Evolutionary conservation across 495 filamentous ascomycete species (phyloP).

Genomic region (Melanomma pulvis-pyrius): DNA sequence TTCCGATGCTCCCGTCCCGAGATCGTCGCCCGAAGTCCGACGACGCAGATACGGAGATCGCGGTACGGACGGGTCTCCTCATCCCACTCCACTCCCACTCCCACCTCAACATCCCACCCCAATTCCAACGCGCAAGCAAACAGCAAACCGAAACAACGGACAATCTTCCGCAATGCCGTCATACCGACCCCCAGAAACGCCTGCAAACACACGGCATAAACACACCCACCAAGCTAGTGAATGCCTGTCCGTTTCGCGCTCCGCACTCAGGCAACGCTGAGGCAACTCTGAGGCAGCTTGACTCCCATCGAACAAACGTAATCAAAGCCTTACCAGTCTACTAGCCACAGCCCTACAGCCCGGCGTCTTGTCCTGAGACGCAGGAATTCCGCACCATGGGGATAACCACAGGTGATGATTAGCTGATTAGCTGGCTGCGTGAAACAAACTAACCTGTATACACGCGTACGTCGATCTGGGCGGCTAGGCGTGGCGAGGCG

Average conservation of each 20-base stretch:
- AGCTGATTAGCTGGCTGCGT: not conserved
- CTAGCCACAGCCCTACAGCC: not conserved
- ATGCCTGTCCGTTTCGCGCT: not conserved
- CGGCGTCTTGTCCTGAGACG: not conserved
- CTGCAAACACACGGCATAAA: not conserved
- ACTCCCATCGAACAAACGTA: no score
- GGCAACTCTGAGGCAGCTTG: not conserved
- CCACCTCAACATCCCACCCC: not conserved
- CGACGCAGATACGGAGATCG: not conserved
- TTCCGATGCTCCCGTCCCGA: not conserved
- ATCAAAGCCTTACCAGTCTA: no score
- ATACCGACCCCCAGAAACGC: not conserved
- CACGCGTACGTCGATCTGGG: not conserved
- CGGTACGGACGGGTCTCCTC: not conserved
- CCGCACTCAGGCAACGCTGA: not conserved
- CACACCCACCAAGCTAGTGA: not conserved
- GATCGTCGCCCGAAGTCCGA: slow-evolving; percentile 5
- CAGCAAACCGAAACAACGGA: not conserved
- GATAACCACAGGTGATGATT: not conserved
- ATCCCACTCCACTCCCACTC: no score
- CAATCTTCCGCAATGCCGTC: not conserved
- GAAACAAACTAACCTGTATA: not conserved
- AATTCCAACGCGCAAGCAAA: not conserved
- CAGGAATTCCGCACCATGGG: not conserved
- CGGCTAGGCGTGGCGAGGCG: no score